Percentiles rank a stretch among this genome's conserved stretches.
These are phyloP conservation scores for Trametes sp. DNA, from an alignment of 1,284 basidiomycete species.

Conservation along the genomic window DNA sequence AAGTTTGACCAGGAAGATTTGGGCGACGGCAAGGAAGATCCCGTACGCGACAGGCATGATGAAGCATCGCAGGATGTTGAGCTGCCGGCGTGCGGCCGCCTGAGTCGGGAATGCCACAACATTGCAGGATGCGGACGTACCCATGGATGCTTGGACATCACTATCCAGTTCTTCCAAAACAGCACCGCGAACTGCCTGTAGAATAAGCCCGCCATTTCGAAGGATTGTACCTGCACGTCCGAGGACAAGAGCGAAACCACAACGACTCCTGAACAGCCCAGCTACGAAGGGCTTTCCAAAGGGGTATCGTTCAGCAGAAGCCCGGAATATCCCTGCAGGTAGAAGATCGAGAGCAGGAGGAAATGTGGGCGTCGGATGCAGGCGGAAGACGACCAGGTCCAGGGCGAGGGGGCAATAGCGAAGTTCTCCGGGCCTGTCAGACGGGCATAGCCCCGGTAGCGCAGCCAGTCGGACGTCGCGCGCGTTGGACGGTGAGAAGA, in stretches of 20 bases:
- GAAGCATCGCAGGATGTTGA: slow-evolving; percentile 74
- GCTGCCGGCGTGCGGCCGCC: slow-evolving; percentile 41
- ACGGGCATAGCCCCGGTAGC: slow-evolving; percentile 3
- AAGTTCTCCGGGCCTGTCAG: not conserved
- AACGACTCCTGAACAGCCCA: too few species aligned
- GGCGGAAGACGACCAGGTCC: not conserved
- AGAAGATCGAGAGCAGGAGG: too few species aligned
- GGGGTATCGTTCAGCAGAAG: too few species aligned
- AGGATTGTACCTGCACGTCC: not conserved
- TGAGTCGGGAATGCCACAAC: not conserved
- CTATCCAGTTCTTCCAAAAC: slow-evolving; percentile 80
- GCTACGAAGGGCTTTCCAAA: too few species aligned
- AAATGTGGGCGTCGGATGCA: not conserved
- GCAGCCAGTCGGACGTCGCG: not conserved
- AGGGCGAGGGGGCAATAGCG: not conserved
- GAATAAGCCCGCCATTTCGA: slow-evolving; percentile 48
- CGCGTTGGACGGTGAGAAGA: slow-evolving; percentile 7
- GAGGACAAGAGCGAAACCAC: too few species aligned
- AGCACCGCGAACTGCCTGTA: slow-evolving; percentile 70
- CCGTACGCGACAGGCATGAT: slow-evolving; percentile 75
- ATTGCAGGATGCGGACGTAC: slow-evolving; percentile 50
- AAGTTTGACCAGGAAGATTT: slow-evolving; percentile 60
- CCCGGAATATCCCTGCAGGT: too few species aligned
- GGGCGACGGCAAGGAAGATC: slow-evolving; percentile 70
- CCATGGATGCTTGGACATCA: slow-evolving; percentile 67